These are phyloP conservation scores for Decorospora gaudefroyi DNA, from an alignment of 2,329 filamentous ascomycete genomes.

Conservation along the genomic window DNA sequence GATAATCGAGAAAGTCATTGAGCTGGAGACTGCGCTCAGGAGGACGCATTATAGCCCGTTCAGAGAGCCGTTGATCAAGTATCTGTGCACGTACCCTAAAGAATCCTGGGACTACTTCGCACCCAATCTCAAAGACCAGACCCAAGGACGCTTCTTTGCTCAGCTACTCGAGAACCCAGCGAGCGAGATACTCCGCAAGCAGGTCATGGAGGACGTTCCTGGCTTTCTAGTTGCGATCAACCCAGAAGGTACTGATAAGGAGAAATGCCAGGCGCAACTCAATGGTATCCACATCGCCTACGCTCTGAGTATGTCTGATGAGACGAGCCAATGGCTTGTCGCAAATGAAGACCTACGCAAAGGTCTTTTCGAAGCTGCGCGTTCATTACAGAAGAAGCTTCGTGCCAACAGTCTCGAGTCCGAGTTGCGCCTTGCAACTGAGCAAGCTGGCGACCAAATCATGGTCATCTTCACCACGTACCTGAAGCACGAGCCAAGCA, in stretches of 20 bases:
- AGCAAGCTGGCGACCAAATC: conserved; percentile 86
- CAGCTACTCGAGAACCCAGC: conserved; percentile 79
- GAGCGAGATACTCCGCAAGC: conserved; percentile 74
- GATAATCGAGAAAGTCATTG: conserved; percentile 86
- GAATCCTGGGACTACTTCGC: conserved; percentile 83
- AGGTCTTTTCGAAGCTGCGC: conserved; percentile 66
- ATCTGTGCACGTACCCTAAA: conserved; percentile 88
- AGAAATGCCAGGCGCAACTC: conserved; percentile 76
- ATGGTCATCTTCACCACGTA: conserved; percentile 84
- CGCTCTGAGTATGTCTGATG: conserved; percentile 71
- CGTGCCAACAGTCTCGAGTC: conserved; percentile 70
- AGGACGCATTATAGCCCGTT: conserved; percentile 91
- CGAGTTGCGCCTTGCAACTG: conserved; percentile 77
- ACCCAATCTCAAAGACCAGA: conserved; percentile 78
- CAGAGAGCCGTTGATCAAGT: conserved; percentile 85
- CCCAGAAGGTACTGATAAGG: conserved; percentile 65
- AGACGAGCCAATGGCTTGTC: conserved; percentile 68
- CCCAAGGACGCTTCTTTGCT: conserved; percentile 87
- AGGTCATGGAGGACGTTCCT: conserved; percentile 73
- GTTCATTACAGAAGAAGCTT: conserved; percentile 76
- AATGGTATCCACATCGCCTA: conserved; percentile 87
- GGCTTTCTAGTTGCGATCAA: conserved; percentile 69
- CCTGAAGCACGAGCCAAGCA: conserved; percentile 71
- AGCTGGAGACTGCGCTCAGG: conserved; percentile 81
- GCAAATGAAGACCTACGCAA: conserved; percentile 62